Evolutionary conservation across 495 filamentous ascomycete species (phyloP).

Genomic region (Penicillium taxi): DNA sequence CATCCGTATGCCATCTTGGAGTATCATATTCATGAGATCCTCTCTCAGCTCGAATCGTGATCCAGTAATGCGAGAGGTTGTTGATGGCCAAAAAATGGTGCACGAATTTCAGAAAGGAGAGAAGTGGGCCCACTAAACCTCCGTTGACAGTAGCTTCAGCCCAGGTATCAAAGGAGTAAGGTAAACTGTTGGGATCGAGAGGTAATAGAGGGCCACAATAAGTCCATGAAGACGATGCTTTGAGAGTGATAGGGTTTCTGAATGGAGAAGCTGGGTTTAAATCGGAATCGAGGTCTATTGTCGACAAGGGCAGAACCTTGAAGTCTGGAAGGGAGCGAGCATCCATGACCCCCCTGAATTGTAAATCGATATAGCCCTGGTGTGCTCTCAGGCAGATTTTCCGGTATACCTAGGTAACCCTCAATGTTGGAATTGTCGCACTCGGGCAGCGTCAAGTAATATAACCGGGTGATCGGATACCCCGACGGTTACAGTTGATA

Average conservation of each 20-base stretch:
- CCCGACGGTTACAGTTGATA: too few relatives aligned
- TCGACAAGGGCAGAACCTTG: slow-evolving; percentile 4
- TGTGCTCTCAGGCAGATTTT: too few relatives aligned
- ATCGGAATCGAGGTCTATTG: slow-evolving; percentile 1
- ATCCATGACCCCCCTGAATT: too few relatives aligned
- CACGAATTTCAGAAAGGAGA: slow-evolving; percentile 16
- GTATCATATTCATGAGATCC: slow-evolving; percentile 12
- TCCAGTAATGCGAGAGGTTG: slow-evolving; percentile 17
- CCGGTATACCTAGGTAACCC: too few relatives aligned
- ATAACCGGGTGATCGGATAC: too few relatives aligned
- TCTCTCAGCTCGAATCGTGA: slow-evolving; percentile 16
- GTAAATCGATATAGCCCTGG: too few relatives aligned
- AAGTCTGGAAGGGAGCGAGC: slow-evolving; percentile 8
- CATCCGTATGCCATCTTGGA: slow-evolving; percentile 23
- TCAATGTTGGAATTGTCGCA: too few relatives aligned
- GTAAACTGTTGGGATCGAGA: slow-evolving; percentile 9
- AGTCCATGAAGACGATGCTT: slow-evolving; percentile 17
- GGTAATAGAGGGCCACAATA: slow-evolving; percentile 20
- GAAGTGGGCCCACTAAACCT: slow-evolving; percentile 8
- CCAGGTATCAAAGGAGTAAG: slow-evolving; percentile 21
- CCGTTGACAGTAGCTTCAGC: slow-evolving; percentile 14
- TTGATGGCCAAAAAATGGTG: slow-evolving; percentile 15
- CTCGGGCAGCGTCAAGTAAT: too few relatives aligned
- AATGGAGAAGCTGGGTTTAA: not conserved
- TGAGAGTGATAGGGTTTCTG: slow-evolving; percentile 10